Evolutionary conservation across 306 rosid genomes (phyloP).

Genomic region (Alnus rubra): DNA sequence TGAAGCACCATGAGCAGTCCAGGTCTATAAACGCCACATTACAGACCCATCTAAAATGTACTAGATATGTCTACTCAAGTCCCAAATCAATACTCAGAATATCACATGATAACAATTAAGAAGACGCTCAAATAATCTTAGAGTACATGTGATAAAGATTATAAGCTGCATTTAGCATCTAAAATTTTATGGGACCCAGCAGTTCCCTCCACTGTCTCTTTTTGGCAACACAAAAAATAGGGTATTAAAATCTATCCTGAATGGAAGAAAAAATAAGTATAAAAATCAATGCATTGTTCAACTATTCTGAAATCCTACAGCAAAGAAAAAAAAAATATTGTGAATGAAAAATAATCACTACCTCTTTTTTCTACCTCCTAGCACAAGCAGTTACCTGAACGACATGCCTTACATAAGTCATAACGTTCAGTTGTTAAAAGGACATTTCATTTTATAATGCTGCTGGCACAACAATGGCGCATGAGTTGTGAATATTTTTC

Average conservation of each 20-base stretch:
- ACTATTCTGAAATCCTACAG: not conserved
- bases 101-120: not conserved
- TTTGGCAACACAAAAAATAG: not conserved
- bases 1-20: not conserved
- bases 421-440: not conserved
- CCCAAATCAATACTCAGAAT: conserved; percentile 4
- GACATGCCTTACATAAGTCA: not conserved
- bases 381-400: not conserved
- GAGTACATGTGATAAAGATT: not conserved
- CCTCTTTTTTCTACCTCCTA: not conserved
- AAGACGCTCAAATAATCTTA: not conserved
- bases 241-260: not conserved
- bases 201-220: not conserved
- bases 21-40: not conserved
- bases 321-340: too few relatives aligned
- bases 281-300: not conserved
- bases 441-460: not conserved
- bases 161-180: not conserved
- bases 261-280: not conserved
- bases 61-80: not conserved
- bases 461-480: not conserved
- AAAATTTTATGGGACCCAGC: not conserved
- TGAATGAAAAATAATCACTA: not conserved
- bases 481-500: not conserved
- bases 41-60: not conserved